Evolutionary conservation across 192 early-diverging fungal species (phyloP), one percentile per base, ranked within the genome.

Genomic region (Helicostylum pulchrum): DNA sequence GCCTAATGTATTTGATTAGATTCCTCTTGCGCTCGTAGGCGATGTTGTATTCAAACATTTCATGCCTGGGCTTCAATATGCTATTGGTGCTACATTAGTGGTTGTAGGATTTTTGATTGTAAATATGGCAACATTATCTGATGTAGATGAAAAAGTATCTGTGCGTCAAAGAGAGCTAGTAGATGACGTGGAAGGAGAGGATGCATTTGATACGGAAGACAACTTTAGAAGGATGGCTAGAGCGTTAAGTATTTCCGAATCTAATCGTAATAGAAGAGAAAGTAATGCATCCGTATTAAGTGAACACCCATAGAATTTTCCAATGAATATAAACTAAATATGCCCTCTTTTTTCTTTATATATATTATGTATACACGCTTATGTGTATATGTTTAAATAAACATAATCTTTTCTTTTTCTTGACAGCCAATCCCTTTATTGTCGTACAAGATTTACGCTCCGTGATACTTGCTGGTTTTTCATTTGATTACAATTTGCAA

Each of bases 1-100:
- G 15, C 17, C 7, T 19, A 9, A 20, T 10, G n/a, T 15, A 7
- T 23, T 54, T 31, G 11, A 42, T 49, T 48, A 76, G 74, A 86
- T 87, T n/a, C 87, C 87, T 6, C 75, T 89, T 50, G 83, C 85
- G 8, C 69, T 89, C 65, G 63, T 82, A 12, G 91, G 90, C 46
- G 91, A 93, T 66, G 64, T 88, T n/a, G 30, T 89, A 20, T 78
- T 88, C 42, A 87, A 91, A 64, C 83, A 83, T 5, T 44, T 85
- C 30, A 59, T 71, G 6, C 78, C 81, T 5, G 76, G 76, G 39
- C 26, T 62, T 30, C 72, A 75, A 2, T 91, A 90, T 65, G 86
- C 78, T 57, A 39, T 86, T 11, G 91, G 91, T 3, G 91, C 87
- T 15, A 53, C 73, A 2, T 66, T 93, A 39, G 80, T 93, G 0